Evolutionary conservation across 2,329 filamentous ascomycete genomes (phyloP).

Genomic region (Cryphonectria nitschkei): DNA sequence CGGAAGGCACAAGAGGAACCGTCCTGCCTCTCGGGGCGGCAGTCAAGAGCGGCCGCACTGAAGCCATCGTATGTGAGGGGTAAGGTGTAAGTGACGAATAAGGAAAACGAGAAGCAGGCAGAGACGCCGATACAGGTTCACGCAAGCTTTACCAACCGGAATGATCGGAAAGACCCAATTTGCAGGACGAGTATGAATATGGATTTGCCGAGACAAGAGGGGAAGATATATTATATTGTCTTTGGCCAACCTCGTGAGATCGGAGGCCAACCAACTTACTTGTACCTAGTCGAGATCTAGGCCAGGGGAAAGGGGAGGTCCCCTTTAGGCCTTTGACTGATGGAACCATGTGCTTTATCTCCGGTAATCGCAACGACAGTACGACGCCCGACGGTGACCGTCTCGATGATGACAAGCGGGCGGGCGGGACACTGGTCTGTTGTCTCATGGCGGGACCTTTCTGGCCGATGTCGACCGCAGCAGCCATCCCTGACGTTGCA

Average conservation of each 20-base stretch:
- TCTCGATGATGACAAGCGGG: constrained; percentile 5
- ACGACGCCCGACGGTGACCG: neutral
- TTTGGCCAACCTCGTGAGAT: constrained; percentile 1
- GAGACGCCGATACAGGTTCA: neutral
- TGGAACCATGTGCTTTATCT: constrained; percentile 26
- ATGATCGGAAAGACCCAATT: neutral
- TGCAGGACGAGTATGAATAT: neutral
- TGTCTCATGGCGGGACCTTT: neutral
- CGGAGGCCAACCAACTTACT: constrained; percentile 7
- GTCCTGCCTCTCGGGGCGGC: constrained; percentile 8
- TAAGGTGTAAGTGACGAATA: neutral
- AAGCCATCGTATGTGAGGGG: constrained; percentile 22
- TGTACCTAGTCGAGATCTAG: neutral
- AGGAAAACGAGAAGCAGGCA: neutral
- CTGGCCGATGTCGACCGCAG: constrained; percentile 17
- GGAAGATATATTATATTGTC: neutral
- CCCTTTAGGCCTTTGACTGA: neutral
- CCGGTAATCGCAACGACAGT: constrained; percentile 26
- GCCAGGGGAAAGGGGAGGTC: constrained; percentile 7
- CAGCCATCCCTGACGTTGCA: constrained; percentile 11
- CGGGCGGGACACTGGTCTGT: neutral
- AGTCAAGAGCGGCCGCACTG: constrained; percentile 22
- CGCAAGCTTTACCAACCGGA: neutral
- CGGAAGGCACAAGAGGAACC: constrained; percentile 16
- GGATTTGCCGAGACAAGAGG: neutral